Percentiles rank a stretch among this genome's conserved stretches.
Evolutionary conservation across 2,329 filamentous ascomycete genomes (phyloP).

Genomic region (Exophiala dermatitidis): DNA sequence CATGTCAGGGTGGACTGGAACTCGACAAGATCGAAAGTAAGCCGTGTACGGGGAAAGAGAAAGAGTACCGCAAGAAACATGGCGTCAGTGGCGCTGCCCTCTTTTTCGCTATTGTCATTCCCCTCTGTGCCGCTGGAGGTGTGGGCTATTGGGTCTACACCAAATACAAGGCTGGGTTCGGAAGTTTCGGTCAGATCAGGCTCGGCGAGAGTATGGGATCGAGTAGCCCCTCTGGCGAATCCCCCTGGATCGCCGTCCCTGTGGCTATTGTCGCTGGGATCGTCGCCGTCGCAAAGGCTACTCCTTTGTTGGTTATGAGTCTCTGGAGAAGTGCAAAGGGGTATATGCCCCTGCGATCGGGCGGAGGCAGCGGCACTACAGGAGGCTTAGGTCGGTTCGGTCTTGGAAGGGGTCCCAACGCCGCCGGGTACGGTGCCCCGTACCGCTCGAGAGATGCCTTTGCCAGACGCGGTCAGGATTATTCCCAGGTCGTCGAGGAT

Average conservation of each 20-base stretch:
- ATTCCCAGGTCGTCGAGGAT: conserved; percentile 76
- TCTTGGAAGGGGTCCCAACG: conserved; percentile 37
- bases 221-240: conserved; percentile 49
- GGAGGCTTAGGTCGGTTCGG: conserved; percentile 29
- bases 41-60: conserved; percentile 70
- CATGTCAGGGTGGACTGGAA: conserved; percentile 68
- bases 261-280: conserved; percentile 74
- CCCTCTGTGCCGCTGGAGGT: conserved; percentile 61
- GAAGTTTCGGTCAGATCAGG: conserved; percentile 85
- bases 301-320: conserved; percentile 65
- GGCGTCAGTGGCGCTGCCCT: conserved; percentile 64
- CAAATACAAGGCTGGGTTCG: conserved; percentile 57
- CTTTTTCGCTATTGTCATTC: conserved; percentile 77
- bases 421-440: conserved; percentile 41
- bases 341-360: conserved; percentile 46
- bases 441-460: conserved; percentile 90
- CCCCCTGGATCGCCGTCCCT: conserved; percentile 73
- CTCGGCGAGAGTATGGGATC: conserved; percentile 59
- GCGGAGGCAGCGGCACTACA: conserved; percentile 32
- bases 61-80: conserved; percentile 70
- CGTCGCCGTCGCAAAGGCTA: conserved; percentile 62
- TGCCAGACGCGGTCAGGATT: conserved; percentile 71
- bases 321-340: conserved; percentile 61
- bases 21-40: conserved; percentile 60
- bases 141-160: conserved; percentile 66